Percentiles rank a stretch among this genome's conserved stretches.
Evolutionary conservation across 2,329 filamentous ascomycete genomes (phyloP).

Genomic region (Neodidymelliopsis sp.): DNA sequence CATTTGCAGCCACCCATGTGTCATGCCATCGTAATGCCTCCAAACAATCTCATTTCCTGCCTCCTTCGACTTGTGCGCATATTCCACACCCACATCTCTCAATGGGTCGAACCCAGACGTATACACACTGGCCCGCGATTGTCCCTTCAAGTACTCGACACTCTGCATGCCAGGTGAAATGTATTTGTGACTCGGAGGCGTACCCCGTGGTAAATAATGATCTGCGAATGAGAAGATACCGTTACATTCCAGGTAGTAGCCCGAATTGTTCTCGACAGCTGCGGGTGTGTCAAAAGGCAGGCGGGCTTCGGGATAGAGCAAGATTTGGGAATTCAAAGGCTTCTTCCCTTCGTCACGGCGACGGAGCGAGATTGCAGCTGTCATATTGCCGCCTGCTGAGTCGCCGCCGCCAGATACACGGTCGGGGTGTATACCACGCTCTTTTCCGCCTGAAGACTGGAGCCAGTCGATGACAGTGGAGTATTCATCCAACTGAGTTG

Average conservation of each 20-base stretch:
- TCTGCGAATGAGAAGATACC: constrained; percentile 1
- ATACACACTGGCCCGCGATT: not conserved
- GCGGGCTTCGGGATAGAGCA: constrained; percentile 47
- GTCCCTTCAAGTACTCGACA: not conserved
- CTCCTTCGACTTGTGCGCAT: constrained; percentile 6
- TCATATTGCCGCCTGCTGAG: constrained; percentile 49
- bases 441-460: constrained; percentile 14
- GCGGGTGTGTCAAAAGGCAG: constrained; percentile 15
- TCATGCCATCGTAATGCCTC: constrained; percentile 10
- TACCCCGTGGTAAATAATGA: not conserved
- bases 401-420: constrained; percentile 45
- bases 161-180: constrained; percentile 3
- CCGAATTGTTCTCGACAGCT: not conserved
- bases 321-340: constrained; percentile 39
- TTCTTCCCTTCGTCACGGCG: constrained; percentile 35
- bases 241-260: constrained; percentile 2
- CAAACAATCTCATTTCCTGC: constrained; percentile 5
- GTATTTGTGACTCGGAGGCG: not conserved
- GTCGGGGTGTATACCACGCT: constrained; percentile 33
- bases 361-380: constrained; percentile 38
- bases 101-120: constrained; percentile 7
- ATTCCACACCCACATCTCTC: constrained; percentile 1
- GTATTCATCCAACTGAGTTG: constrained; percentile 47
- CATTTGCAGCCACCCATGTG: constrained; percentile 13
- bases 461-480: constrained; percentile 41